Base-by-base conservation (phyloP, 2,329 filamentous ascomycete species). In the Hymenoscyphus occultus region DNA sequence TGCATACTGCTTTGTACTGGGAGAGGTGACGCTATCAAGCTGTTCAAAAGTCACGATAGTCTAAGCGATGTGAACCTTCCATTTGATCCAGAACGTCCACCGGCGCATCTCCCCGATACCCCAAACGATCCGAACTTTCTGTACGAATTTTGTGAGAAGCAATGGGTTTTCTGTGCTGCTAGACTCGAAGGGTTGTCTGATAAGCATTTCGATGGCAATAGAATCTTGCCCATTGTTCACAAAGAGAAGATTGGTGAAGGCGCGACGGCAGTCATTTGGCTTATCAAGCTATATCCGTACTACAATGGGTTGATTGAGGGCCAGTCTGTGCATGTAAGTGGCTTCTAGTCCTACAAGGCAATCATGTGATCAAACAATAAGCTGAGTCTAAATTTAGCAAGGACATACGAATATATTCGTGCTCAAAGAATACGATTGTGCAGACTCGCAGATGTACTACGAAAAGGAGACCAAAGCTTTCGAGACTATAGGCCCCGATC, bases 121-220 rank as follows among this genome's bases (percentile, higher is more conserved):
- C 2, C 56, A 10, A 39, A n/a, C 12, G 35, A 28, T 14, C 9
- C 6, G 5, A 31, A 12, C 5, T 59, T 63, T 22, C 42, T 54
- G 1, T 6, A n/a, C 5, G 10, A 22, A 10, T 63, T 63, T 48
- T 63, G 56, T n/a, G 54, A 69, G 32, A 48, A 66, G 22, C 72
- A 74, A 58, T 72, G 70, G 71, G 63, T 39, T 45, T 73, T 71
- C 56, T 74, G 70, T 60, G 59, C 63, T 2, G 39, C 66, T 14
- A 45, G 56, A 7, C 63, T 73, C 12, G 56, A 62, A 13, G 19
- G 66, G 10, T 60, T 59, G 40, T 39, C 59, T 13, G 54, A 59
- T 2, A 56, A 65, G 39, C 19, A 60, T n/a, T 65, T 73, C 31
- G 65, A 69, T 3, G 14, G 66, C 5, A 48, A 69, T 13, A 51